Base-by-base conservation (phyloP, 805 yeast genomes). In the Myxozyma geophila region DNA sequence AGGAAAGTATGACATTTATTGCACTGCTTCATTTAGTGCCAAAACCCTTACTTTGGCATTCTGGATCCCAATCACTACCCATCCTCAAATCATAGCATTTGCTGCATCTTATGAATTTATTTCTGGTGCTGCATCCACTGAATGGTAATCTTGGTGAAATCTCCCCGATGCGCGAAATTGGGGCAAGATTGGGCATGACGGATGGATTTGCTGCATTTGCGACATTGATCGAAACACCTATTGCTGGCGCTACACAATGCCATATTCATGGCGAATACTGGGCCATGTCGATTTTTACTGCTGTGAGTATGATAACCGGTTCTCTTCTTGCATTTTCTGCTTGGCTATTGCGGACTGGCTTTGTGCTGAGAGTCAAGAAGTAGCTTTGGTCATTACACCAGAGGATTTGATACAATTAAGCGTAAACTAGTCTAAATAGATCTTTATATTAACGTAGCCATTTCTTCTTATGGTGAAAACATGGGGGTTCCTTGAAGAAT, bases 31-130 rank as follows among this genome's bases (percentile, higher is more conserved):
- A 17, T 37, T 73, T 0, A 43, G 75, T 57, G 74, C 83, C 13
- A 76, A 81, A 0, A 19, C 86, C 0, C 72, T 84, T 10, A 78
- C 84, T 1, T 76, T 87, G 53, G 79, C 80, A 0, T 70, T 87
- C 21, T 87, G 92, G 92, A 74, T 86, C 21, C 92, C 92, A 0
- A 83, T 87, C 13, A 58, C 70, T 19, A 71, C 60, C 41, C 58
- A 61, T n/a, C 75, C 71, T 2, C 76, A 73, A 9, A 68, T 76
- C 13, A 66, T 75, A 9, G 70, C 67, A 12, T 69, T 74, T 21
- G 73, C 73, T 7, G 54, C 73, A 15, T 41, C 75, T 2, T 71
- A 68, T 50, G 79, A 79, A 1, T 68, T 74, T 54, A 59, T 71
- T 44, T 66, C 74, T 3, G 79, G 79, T 7, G 72, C 77, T 0